Evolutionary conservation across 257 asterid species (phyloP), one percentile per base, ranked within the genome.

Genomic region (Plantago ovata): DNA sequence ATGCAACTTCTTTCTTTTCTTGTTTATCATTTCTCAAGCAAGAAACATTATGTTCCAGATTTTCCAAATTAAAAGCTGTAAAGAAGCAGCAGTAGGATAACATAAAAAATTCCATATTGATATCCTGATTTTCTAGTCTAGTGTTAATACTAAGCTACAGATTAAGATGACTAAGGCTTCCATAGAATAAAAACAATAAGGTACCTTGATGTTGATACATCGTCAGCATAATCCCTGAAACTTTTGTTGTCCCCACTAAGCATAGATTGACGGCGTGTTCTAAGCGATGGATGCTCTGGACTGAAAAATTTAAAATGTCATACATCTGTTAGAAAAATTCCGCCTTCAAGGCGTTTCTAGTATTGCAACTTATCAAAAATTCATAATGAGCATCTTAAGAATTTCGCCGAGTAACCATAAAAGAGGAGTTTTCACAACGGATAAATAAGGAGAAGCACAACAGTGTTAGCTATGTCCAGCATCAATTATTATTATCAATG

Each of bases 271-370:
- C 77, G 79, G 53, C 82, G 82, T 63, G 81, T 76, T 43, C 73
- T 77, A 54, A 75, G 62, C 38, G 84, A 79, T 57, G 86, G 97
- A 70, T 88, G 97, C 76, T 92, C 98, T 33, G 97, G 98, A 70
- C 98, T 92, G 79, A 51, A 72, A 71, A 66, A 69, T 39, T 51
- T 33, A 55, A 58, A 20, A 61, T 48, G 56, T 65, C 53, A 54
- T 46, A 42, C 55, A 70, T 60, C 59, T 36, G 69, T 62, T 60
- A 60, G 66, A 73, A 50, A 32, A 61, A 39, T 51, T 50, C 9
- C 65, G 41, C n/a, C 41, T 36, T 13, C 42, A 50, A 50, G 53
- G 38, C 65, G 49, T 19, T 63, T 61, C 47, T 12, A 24, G 13
- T 15, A 38, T n/a, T 42, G 47, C 33, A 71, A 21, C 39, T 28